Evolutionary conservation across 2,329 filamentous ascomycete genomes (phyloP), one percentile per base, ranked within the genome.

Genomic region (Coniochaeta ligniaria): DNA sequence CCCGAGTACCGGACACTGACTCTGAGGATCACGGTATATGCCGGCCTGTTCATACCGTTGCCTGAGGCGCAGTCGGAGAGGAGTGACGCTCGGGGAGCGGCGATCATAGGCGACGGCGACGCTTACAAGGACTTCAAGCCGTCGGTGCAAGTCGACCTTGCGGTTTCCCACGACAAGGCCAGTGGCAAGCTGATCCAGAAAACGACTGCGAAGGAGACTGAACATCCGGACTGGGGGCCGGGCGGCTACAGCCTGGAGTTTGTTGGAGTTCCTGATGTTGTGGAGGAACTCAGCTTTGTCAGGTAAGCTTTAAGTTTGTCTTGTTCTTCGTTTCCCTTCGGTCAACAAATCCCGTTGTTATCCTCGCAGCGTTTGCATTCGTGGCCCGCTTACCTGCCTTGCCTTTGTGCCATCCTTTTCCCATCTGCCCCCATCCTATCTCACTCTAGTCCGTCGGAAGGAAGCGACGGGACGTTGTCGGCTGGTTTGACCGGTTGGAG

Each of bases 101-200:
- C 67, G 61, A 71, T 69, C 14, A 72, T 76, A 1, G 78, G 78
- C 33, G 80, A 82, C 63, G 75, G 77, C 33, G 78, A 79, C 22
- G 75, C 78, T 24, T 82, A 78, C 61, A 76, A 78, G 36, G 36
- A 35, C 47, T 84, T 95, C 63, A 84, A 86, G 43, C 91, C 91
- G 1, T 84, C 90, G 62, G 83, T 96, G 67, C 92, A 89, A 70
- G 88, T 88, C 64, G 89, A 95, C 71, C 75, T 97, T 60, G 91
- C 96, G 72, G 85, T 93, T 17, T 62, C 70, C 72, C 8, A 73
- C 73, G 62, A 79, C 73, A 58, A 58, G 36, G 66, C 67, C 36
- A 64, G 68, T 57, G 61, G 69, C 77, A 80, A 63, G 76, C 79
- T 61, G 83, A 85, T 65, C 9, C 28, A 57, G 81, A 82, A 62